phyloP scores from a whole-genome alignment of 1,139 yeast genomes.

The Yamadazyma trypodendri region DNA sequence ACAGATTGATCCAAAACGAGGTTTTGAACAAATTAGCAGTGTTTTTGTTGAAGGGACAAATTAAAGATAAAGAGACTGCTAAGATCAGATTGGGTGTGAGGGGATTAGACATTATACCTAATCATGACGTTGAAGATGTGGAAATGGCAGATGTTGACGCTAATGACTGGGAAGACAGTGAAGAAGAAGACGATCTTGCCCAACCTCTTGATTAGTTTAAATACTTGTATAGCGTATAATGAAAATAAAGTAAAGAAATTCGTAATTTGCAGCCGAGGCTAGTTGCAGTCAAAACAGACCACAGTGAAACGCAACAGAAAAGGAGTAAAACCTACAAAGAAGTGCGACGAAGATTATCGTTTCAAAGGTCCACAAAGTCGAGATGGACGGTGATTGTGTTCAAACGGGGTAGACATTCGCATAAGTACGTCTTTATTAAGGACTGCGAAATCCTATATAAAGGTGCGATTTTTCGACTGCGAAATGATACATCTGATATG shows the following conservation, averaged over 20 bases:
- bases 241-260: not conserved
- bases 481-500: no score
- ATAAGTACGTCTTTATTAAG: slow-evolving; percentile 26
- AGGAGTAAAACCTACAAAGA: no score
- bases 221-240: not conserved
- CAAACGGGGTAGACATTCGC: slow-evolving; percentile 43
- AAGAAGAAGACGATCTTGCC: slow-evolving; percentile 48
- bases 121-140: slow-evolving; percentile 68
- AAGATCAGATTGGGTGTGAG: slow-evolving; percentile 56
- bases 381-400: slow-evolving; percentile 29
- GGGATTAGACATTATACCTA: slow-evolving; percentile 80
- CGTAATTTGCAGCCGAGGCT: no score
- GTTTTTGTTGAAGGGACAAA: slow-evolving; percentile 81
- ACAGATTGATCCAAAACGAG: slow-evolving; percentile 87
- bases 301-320: no score
- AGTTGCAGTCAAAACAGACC: no score
- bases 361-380: slow-evolving; percentile 22
- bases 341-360: no score
- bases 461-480: no score
- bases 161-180: slow-evolving; percentile 55
- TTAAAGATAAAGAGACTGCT: slow-evolving; percentile 83
- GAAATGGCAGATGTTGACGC: slow-evolving; percentile 56
- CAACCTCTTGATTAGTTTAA: slow-evolving; percentile 16
- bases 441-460: slow-evolving; percentile 4
- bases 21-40: slow-evolving; percentile 85